Percentiles rank a stretch among this genome's conserved stretches.
These are phyloP conservation scores for Geranomyces michiganensis DNA, from an alignment of 192 early-diverging fungal species.

Conservation along the genomic window DNA sequence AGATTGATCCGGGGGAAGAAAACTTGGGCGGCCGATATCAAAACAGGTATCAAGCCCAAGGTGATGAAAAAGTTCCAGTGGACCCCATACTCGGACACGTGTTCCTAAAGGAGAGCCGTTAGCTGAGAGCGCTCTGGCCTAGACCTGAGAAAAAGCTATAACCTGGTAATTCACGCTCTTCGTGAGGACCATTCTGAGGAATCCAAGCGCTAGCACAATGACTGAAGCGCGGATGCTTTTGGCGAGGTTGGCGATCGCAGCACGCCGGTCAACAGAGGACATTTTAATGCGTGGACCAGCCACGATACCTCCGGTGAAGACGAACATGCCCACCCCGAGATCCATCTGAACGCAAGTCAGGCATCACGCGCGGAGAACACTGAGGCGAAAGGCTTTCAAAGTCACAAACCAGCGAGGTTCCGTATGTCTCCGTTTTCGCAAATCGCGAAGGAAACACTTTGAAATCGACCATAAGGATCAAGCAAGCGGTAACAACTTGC, in stretches of 20 bases:
- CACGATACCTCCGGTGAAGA: conserved; percentile 89
- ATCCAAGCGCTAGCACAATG: conserved; percentile 74
- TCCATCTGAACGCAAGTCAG: conserved; percentile 72
- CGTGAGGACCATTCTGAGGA: conserved; percentile 69
- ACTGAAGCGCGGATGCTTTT: conserved; percentile 59
- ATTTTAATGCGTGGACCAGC: conserved; percentile 53
- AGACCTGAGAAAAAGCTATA: background rate
- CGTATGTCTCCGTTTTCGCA: conserved; percentile 91
- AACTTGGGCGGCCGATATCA: conserved; percentile 66
- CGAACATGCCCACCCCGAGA: conserved; percentile 89
- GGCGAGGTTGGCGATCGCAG: conserved; percentile 9
- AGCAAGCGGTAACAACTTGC: conserved; percentile 54
- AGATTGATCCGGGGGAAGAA: conserved; percentile 60
- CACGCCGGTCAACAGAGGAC: background rate
- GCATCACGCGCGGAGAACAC: background rate
- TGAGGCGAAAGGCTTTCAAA: background rate
- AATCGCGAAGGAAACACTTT: conserved; percentile 82
- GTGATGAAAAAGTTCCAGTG: conserved; percentile 99
- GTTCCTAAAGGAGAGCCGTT: conserved; percentile 54
- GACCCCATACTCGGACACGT: conserved; percentile 91
- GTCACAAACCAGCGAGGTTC: conserved; percentile 76
- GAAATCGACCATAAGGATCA: conserved; percentile 96
- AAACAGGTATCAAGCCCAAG: conserved; percentile 79
- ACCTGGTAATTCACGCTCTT: conserved; percentile 88
- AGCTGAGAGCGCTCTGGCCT: background rate